phyloP scores from a whole-genome alignment of 2,329 filamentous ascomycete species.

The Apiospora aurea region DNA sequence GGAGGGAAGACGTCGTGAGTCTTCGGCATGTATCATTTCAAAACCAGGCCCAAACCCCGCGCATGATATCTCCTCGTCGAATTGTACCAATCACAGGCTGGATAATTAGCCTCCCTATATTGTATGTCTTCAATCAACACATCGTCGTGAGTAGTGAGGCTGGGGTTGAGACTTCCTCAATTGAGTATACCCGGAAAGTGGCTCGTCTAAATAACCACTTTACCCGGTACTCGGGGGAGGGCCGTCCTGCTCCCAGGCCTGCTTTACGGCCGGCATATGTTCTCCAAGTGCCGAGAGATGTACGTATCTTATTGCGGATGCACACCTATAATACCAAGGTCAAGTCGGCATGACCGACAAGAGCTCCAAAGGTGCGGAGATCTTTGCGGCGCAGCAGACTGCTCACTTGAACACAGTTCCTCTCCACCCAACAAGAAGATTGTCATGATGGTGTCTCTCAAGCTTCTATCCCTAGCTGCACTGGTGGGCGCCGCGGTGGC shows the following conservation, averaged over 20 bases:
- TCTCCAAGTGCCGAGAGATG: background rate
- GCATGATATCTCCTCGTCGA: background rate
- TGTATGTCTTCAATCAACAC: background rate
- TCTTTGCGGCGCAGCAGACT: background rate
- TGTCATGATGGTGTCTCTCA: conserved; percentile 23
- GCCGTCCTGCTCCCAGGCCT: background rate
- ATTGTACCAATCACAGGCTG: background rate
- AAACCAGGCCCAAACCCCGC: background rate
- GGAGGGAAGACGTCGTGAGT: background rate
- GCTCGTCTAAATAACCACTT: conserved; percentile 15
- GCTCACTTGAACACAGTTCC: background rate
- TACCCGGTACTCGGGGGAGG: conserved; percentile 6
- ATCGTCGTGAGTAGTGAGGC: background rate
- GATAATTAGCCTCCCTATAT: background rate
- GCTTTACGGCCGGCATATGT: background rate
- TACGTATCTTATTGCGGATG: background rate
- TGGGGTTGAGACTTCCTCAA: background rate
- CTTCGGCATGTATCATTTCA: background rate
- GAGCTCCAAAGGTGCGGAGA: background rate
- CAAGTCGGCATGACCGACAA: background rate
- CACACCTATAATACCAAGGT: background rate
- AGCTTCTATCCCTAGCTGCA: conserved; percentile 33
- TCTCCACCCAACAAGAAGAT: background rate
- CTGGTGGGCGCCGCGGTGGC: conserved; percentile 32
- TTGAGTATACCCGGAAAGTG: background rate